A percentile compares a stretch with the other conserved stretches of the same genome.
Conservation (phyloP, 202 grass and related monocot genomes). For the Elaeis oleifera region DNA sequence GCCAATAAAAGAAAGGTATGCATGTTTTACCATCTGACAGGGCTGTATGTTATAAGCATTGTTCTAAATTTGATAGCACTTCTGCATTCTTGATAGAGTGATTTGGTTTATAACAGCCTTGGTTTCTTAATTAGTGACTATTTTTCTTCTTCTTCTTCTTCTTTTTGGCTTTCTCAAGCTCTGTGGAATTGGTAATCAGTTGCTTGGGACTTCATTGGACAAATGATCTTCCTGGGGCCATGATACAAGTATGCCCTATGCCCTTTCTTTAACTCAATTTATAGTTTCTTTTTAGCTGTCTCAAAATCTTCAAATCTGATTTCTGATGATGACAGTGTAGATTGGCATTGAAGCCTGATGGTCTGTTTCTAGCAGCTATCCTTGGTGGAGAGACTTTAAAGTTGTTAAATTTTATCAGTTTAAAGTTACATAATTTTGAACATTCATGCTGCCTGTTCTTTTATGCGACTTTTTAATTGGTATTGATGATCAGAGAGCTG, state of each 20-base stretch:
- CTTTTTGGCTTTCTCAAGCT: slow-evolving; percentile 38
- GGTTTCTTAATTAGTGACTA: too few species aligned
- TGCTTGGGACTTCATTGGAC: slow-evolving; percentile 98
- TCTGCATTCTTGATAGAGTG: too few species aligned
- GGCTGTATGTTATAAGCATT: background rate
- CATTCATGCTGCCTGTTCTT: slow-evolving; percentile 12
- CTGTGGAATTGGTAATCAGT: slow-evolving; percentile 76
- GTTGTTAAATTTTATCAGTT: slow-evolving; percentile 36
- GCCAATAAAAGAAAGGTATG: slow-evolving; percentile 75
- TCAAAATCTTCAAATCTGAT: slow-evolving; percentile 16
- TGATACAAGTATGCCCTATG: slow-evolving; percentile 67
- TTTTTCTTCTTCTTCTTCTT: slow-evolving; percentile 6
- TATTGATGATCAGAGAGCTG: slow-evolving; percentile 53
- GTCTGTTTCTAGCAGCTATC: slow-evolving; percentile 82
- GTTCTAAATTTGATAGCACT: background rate
- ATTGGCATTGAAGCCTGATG: slow-evolving; percentile 81
- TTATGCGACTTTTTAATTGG: slow-evolving; percentile 16
- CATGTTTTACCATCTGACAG: slow-evolving; percentile 8
- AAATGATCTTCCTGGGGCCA: slow-evolving; percentile 92
- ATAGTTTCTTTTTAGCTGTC: background rate
- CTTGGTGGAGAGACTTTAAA: slow-evolving; percentile 89
- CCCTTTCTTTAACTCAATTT: background rate
- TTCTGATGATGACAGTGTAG: slow-evolving; percentile 57
- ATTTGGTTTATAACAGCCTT: too few species aligned
- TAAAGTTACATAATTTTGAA: slow-evolving; percentile 6